These are phyloP conservation scores for Chlorella sp. DNA, from an alignment of 139 green algal species.

Conservation along the genomic window DNA sequence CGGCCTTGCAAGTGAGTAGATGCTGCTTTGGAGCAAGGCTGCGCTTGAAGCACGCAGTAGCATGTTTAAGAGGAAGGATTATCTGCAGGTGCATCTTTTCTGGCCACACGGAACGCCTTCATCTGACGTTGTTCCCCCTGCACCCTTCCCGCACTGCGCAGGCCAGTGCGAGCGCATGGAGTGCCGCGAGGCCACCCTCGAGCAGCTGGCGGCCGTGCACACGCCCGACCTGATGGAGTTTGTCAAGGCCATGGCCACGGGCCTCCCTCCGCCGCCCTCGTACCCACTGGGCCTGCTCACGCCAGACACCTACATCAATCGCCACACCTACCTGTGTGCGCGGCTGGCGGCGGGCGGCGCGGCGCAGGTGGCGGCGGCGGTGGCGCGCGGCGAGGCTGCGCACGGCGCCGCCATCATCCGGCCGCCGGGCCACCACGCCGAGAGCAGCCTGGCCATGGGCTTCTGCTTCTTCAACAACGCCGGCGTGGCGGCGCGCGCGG, in stretches of 20 bases:
- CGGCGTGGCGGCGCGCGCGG: conserved; percentile 49
- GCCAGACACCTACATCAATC: conserved; percentile 66
- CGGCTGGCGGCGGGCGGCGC: conserved; percentile 59
- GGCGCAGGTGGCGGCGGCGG: conserved; percentile 45
- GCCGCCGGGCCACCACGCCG: conserved; percentile 66
- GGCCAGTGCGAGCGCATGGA: conserved; percentile 37
- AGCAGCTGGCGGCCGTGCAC: conserved; percentile 59
- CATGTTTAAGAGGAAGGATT: neutral
- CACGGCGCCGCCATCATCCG: conserved; percentile 43
- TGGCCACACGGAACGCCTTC: neutral
- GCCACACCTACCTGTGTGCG: conserved; percentile 51
- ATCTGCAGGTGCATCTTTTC: neutral
- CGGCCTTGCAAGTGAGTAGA: conserved; percentile 15
- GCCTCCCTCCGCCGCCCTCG: neutral
- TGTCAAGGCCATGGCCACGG: conserved; percentile 10
- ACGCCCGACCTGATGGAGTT: conserved; percentile 37
- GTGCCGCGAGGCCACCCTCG: conserved; percentile 36
- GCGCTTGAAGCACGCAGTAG: neutral
- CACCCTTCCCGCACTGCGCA: no score
- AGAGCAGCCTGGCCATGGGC: conserved; percentile 61
- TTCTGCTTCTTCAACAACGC: conserved; percentile 90
- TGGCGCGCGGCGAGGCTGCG: conserved; percentile 30
- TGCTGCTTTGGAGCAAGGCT: conserved; percentile 3
- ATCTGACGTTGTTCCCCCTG: no score
- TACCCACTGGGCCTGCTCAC: neutral